A percentile compares a stretch with the other conserved stretches of the same genome.
Evolutionary conservation across 441 rosid genomes (phyloP).

Genomic region (Geranium incanum): DNA sequence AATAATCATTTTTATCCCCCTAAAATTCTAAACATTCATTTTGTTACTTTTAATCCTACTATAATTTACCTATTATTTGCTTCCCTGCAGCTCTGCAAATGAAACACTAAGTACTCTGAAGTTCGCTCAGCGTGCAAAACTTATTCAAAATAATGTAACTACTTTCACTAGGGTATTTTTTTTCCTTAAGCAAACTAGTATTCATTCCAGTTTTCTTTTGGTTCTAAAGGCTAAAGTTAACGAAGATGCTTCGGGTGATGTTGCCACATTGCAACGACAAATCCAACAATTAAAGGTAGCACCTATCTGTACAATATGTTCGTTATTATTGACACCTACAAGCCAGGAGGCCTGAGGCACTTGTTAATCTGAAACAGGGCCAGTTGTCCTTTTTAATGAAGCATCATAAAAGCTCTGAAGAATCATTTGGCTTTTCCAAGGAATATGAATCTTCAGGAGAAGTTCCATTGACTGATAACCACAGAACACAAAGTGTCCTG

Average conservation of each 20-base stretch:
- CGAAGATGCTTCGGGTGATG: constrained; percentile 89
- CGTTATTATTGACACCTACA: constrained; percentile 10
- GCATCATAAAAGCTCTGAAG: constrained; percentile 57
- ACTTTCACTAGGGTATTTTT: constrained; percentile 8
- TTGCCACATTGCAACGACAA: constrained; percentile 67
- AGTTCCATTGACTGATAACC: constrained; percentile 21
- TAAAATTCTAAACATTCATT: constrained; percentile 9
- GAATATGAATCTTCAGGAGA: constrained; percentile 27
- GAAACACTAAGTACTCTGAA: constrained; percentile 91
- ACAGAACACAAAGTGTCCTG: constrained; percentile 23
- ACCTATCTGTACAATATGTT: not conserved
- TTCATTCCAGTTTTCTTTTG: constrained; percentile 16
- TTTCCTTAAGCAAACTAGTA: constrained; percentile 10
- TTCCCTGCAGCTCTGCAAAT: constrained; percentile 61
- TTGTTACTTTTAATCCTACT: constrained; percentile 9
- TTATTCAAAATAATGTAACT: constrained; percentile 89
- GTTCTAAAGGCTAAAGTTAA: constrained; percentile 78
- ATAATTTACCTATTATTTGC: constrained; percentile 33
- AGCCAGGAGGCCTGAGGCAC: constrained; percentile 15
- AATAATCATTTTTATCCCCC: constrained; percentile 16
- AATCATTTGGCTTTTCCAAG: constrained; percentile 55
- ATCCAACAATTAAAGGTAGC: constrained; percentile 76
- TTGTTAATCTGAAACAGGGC: constrained; percentile 39
- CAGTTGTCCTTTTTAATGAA: constrained; percentile 73
- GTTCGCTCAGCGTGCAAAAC: constrained; percentile 98